These are phyloP conservation scores for Trichaptum fuscoviolaceum DNA, from an alignment of 768 basidiomycete genomes.

Conservation along the genomic window DNA sequence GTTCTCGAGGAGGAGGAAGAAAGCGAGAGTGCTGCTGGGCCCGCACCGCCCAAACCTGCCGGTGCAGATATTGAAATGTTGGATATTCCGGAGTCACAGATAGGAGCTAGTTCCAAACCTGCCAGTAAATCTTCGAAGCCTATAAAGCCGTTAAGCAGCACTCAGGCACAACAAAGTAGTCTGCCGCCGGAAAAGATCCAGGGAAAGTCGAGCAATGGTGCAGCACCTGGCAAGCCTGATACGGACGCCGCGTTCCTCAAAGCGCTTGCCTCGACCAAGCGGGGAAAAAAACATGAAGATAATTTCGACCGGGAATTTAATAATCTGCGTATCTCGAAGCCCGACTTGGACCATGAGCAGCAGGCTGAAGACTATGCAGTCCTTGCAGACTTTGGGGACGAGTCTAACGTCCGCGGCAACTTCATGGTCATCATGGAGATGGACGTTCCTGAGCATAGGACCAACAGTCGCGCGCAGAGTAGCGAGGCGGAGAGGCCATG, in stretches of 20 bases:
- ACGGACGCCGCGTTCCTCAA: conserved; percentile 65
- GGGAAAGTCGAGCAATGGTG: conserved; percentile 24
- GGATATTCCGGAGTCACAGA: conserved; percentile 19
- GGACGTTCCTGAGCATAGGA: conserved; percentile 40
- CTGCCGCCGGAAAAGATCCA: neutral
- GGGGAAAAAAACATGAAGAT: conserved; percentile 62
- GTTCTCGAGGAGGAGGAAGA: conserved; percentile 57
- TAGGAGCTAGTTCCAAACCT: conserved; percentile 26
- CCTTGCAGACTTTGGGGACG: conserved; percentile 62
- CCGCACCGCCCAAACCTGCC: conserved; percentile 9
- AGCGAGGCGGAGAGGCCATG: conserved; percentile 18
- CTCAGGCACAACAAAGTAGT: neutral
- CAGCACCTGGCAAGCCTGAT: conserved; percentile 48
- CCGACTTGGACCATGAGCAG: conserved; percentile 41
- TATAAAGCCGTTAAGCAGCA: neutral
- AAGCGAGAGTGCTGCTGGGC: conserved; percentile 23
- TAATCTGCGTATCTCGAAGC: conserved; percentile 64
- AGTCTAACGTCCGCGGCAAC: conserved; percentile 58
- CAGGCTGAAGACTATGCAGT: conserved; percentile 51
- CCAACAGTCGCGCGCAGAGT: neutral
- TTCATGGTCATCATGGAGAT: conserved; percentile 76
- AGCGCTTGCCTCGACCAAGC: conserved; percentile 68
- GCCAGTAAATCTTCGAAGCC: neutral
- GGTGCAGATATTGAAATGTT: conserved; percentile 33
- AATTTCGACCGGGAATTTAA: conserved; percentile 78